Base-by-base conservation (phyloP, 2,329 filamentous ascomycete species). In the Alternaria brassicae region DNA sequence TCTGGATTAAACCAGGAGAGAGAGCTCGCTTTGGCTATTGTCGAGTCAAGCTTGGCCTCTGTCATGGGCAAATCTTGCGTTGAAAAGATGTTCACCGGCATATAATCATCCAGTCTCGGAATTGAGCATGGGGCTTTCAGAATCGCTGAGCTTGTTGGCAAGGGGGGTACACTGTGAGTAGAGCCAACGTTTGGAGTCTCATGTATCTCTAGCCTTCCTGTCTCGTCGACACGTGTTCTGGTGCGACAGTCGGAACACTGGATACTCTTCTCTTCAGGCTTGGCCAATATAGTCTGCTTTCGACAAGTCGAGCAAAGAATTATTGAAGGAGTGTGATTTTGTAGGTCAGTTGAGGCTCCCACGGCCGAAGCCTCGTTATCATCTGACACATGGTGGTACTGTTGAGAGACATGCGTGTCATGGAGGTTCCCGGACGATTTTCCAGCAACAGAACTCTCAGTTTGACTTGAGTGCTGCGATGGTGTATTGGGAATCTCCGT, bases 401-500 rank as follows among this genome's bases (percentile, higher is more conserved):
- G 37, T 28, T 34, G 25, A 10, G 19, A 47, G 7, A 25, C 27
- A n/a, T 34, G 44, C 7, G 8, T 13, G 30, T 23, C 21, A 1
- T 7, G 28, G 3, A 48, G 2, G 4, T 25, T 10, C 23, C 21
- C 13, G 17, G 19, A 13, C 39, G 10, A 42, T 30, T 28, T 55
- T 17, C 21, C 19, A 21, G 32, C 17, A 17, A 25, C 17, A 28
- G 21, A 42, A 36, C 30, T 44, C 7, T 40, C 44, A 17, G 58
- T 19, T 40, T 67, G 55, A 21, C 60, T 61, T 9, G 53, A 66
- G 4, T 21, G 28, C 50, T 66, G 68, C 13, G 63, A 63, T 34
- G 64, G 61, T 23, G 67, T 69, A 21, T 65, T 61, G 2, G 60
- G 63, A 17, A 65, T 49, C 53, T 69, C 61, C 7, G 48, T 54